Base-by-base conservation (phyloP, 1,139 yeast genomes). In the Hyphopichia burtonii region DNA sequence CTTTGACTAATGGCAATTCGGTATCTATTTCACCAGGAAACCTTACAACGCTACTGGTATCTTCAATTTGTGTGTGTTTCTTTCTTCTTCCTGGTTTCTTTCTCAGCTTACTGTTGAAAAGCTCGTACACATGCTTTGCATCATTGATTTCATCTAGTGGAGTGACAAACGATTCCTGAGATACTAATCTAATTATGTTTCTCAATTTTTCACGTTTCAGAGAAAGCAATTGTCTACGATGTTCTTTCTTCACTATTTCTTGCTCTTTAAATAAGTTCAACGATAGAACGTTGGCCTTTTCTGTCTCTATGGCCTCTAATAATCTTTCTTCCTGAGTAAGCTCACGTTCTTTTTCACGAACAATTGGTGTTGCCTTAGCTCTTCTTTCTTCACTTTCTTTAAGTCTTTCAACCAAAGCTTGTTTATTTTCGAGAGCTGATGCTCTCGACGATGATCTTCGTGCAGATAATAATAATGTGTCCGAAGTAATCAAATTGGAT, bases 301-400 rank as follows among this genome's bases (percentile, higher is more conserved):
- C 99, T 0, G 98, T 94, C 51, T 84, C 86, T 37, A 82, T 71
- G 0, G 99, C 98, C 56, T 90, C 95, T 11, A 77, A 84, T 40
- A 93, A 66, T 44, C 91, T 73, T 58, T 93, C 96, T 47, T 85
- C 96, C 54, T 93, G 96, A 0, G 99, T 90, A 58, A 86, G 58
- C 49, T 77, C 82, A 14, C 71, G 68, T 41, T 76, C 74, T 44
- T 60, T 62, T 50, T 61, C 66, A 42, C 74, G 60, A 50, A 63
- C 70, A 31, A 69, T 67, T 0, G 81, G 82, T 1, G 67, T 64
- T 19, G 60, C 59, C 5, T 66, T 56, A 20, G 83, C 84, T 46
- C 87, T 74, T 50, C 86, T 74, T 39, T 76, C 77, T 59, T 89
- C 96, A 45, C 82, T 83, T 50, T 79, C 83, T 47, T 83, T 78